phyloP scores from a whole-genome alignment of 768 basidiomycete genomes.

The Russula virescens region DNA sequence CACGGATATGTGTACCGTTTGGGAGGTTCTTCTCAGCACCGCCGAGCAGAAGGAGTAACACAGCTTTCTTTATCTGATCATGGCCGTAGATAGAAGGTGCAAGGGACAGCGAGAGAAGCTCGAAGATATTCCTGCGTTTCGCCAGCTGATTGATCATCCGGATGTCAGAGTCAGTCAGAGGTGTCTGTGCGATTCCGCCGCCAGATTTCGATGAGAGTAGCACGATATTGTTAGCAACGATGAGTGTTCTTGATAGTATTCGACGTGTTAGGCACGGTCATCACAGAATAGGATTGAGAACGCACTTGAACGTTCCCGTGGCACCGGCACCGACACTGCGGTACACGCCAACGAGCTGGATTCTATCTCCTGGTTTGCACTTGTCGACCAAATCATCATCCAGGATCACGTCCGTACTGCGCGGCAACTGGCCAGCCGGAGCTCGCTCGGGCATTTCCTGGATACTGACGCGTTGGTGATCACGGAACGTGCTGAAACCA shows the following conservation, averaged over 20 bases:
- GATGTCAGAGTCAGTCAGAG: slow-evolving; percentile 89
- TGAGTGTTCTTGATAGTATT: slow-evolving; percentile 59
- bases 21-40: slow-evolving; percentile 97
- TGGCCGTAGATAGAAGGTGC: slow-evolving; percentile 98
- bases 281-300: slow-evolving; percentile 8
- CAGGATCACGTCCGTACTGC: slow-evolving; percentile 92
- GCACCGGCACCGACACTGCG: slow-evolving; percentile 90
- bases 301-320: slow-evolving; percentile 90
- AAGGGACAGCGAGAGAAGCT: slow-evolving; percentile 85
- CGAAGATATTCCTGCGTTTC: slow-evolving; percentile 82
- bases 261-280: slow-evolving; percentile 2
- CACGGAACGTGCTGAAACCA: slow-evolving; percentile 85
- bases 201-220: slow-evolving; percentile 92
- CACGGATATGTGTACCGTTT: slow-evolving; percentile 97
- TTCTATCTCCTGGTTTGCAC: slow-evolving; percentile 96
- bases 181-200: slow-evolving; percentile 89
- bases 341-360: slow-evolving; percentile 94
- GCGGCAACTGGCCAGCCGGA: slow-evolving; percentile 92
- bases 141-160: slow-evolving; percentile 92
- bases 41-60: slow-evolving; percentile 87
- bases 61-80: slow-evolving; percentile 91
- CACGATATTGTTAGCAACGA: slow-evolving; percentile 93
- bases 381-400: slow-evolving; percentile 96
- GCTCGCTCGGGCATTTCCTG: slow-evolving; percentile 99
- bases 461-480: slow-evolving; percentile 96